A percentile compares a stretch with the other conserved stretches of the same genome.
Evolutionary conservation across 257 asterid species (phyloP).

Genomic region (Solanum raphanifolium): DNA sequence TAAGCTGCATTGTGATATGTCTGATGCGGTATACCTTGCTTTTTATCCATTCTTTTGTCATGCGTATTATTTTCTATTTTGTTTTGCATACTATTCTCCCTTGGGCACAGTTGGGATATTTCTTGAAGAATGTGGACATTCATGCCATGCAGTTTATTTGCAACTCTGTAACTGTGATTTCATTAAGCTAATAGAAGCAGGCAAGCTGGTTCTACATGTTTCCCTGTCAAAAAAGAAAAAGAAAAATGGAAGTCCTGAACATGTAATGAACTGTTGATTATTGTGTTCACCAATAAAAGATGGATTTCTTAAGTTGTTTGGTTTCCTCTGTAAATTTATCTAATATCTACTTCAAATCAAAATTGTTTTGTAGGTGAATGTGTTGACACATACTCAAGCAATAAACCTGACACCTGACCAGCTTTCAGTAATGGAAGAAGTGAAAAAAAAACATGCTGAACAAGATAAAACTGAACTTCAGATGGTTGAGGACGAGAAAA

Average conservation of each 20-base stretch:
- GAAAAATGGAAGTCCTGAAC: not conserved
- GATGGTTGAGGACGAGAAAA: slow-evolving; percentile 9
- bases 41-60: slow-evolving; percentile 4
- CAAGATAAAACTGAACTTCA: slow-evolving; percentile 53
- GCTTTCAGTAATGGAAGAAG: slow-evolving; percentile 17
- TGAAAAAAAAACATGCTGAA: slow-evolving; percentile 35
- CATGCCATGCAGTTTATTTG: not conserved
- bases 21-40: slow-evolving; percentile 64
- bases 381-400: slow-evolving; percentile 52
- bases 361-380: slow-evolving; percentile 56
- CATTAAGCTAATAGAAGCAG: not conserved
- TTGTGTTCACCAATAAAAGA: not conserved
- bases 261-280: not conserved
- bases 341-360: not conserved
- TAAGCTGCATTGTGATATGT: slow-evolving; percentile 83
- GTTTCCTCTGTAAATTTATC: not conserved
- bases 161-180: not conserved
- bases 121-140: not conserved
- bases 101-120: not conserved
- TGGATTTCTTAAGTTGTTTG: not conserved
- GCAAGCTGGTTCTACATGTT: not conserved
- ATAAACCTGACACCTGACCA: slow-evolving; percentile 14
- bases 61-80: not conserved
- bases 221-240: not conserved
- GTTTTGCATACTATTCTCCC: not conserved